A percentile compares a stretch with the other conserved stretches of the same genome.
Conservation (phyloP, 1,284 basidiomycete species). For the Waitea zeae region DNA sequence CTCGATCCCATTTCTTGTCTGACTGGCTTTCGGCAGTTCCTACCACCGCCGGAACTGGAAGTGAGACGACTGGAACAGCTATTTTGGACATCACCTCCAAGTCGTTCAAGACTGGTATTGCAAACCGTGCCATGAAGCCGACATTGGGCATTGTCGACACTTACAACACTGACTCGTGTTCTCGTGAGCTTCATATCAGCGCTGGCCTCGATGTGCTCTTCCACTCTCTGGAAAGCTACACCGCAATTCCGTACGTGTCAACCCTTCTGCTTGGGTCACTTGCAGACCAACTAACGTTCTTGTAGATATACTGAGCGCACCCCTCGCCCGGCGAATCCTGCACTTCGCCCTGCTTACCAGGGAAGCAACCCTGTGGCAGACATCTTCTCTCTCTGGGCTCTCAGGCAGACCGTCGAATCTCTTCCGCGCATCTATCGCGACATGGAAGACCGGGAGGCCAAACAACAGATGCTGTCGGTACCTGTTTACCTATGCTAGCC, state of each 20-base stretch:
- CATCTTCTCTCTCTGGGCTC: conserved; percentile 91
- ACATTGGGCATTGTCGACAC: conserved; percentile 75
- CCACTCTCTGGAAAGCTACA: conserved; percentile 89
- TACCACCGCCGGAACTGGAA: conserved; percentile 95
- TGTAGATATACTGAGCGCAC: conserved; percentile 74
- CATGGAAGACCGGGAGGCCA: conserved; percentile 66
- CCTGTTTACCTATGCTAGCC: no score
- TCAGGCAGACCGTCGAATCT: conserved; percentile 81
- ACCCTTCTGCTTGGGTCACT: conserved; percentile 3
- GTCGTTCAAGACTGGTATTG: conserved; percentile 93
- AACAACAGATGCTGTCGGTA: conserved; percentile 78
- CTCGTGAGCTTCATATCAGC: conserved; percentile 74
- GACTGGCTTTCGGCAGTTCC: conserved; percentile 33
- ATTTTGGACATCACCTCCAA: conserved; percentile 86
- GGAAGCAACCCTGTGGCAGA: conserved; percentile 94
- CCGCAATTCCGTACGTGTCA: conserved; percentile 60
- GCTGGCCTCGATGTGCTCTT: conserved; percentile 88
- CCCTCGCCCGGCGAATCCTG: conserved; percentile 81
- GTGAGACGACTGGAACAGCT: conserved; percentile 95
- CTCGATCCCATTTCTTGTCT: background rate
- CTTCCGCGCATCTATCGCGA: conserved; percentile 80
- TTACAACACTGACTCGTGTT: conserved; percentile 48
- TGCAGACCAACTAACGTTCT: conserved; percentile 6
- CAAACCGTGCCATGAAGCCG: conserved; percentile 82
- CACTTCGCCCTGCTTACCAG: conserved; percentile 86